A percentile compares a stretch with the other conserved stretches of the same genome.
phyloP scores from a whole-genome alignment of 257 asterid genomes.

The Forsythia viridissima region DNA sequence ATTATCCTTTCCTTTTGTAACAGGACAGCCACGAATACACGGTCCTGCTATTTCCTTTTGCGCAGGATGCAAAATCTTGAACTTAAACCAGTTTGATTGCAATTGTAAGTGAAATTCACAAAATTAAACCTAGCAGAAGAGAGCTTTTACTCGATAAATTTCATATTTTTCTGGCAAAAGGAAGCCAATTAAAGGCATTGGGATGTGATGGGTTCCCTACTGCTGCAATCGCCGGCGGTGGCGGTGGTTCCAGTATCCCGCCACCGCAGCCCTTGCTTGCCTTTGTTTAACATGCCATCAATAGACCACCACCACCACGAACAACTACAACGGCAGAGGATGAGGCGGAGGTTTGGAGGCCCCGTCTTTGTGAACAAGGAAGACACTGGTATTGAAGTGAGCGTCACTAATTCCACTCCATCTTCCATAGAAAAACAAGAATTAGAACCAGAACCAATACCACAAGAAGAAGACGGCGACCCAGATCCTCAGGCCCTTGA shows the following conservation, averaged over 20 bases:
- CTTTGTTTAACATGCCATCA: constrained; percentile 4
- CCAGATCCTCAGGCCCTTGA: constrained; percentile 67
- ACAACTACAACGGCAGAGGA: neutral
- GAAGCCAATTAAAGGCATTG: neutral
- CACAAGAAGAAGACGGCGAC: constrained; percentile 35
- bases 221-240: constrained; percentile 30
- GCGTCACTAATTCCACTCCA: constrained; percentile 34
- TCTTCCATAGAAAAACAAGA: constrained; percentile 10
- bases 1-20: neutral
- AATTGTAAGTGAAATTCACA: neutral
- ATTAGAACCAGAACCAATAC: neutral
- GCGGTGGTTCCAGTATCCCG: constrained; percentile 22
- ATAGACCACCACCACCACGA: neutral
- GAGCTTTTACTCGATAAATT: neutral
- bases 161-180: neutral
- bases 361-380: constrained; percentile 45
- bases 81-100: neutral
- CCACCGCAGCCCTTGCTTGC: constrained; percentile 20
- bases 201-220: neutral
- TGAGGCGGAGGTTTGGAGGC: constrained; percentile 27
- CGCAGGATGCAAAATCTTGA: neutral
- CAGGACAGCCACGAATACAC: neutral
- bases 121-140: neutral
- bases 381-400: constrained; percentile 32
- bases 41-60: neutral